Evolutionary conservation across 805 yeast genomes (phyloP), one percentile per base, ranked within the genome.

Genomic region (Barnettozyma populi): DNA sequence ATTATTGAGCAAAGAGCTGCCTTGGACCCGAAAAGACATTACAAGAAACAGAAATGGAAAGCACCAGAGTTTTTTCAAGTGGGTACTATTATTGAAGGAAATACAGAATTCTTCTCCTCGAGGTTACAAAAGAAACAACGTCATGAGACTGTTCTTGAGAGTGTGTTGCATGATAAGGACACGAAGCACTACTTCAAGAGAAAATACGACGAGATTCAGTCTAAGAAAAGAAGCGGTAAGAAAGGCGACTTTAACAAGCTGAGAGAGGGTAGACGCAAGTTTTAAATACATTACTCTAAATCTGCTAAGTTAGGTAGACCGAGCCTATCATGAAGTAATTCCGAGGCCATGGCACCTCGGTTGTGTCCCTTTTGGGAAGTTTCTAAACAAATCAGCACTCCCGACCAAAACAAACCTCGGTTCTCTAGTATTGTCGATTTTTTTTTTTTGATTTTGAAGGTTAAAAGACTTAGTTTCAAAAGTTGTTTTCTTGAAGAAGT

Each of bases 21-120:
- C 9, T 73, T 94, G 52, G 98, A 94, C 63, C 98, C 97, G 7
- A 94, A 94, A 68, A 78, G 97, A 57, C 96, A 89, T 67, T 94
- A 94, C 68, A 89, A 87, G 67, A 88, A 87, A 64, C 94, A 85
- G 50, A 81, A 81, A 52, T 84, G 90, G 85, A 75, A 73, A 43
- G 73, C 75, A 7, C 92, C 95, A 41, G 87, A 86, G 59, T 79
- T 74, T 54, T 90, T 94, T 64, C 94, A 92, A 49, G 78, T 86
- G 57, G 99, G 99, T 14, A 90, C 97, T 0, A 78, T 94, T 34
- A 67, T 90, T 23, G 94, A 86, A 57, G 92, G 90, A 38, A 80
- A 83, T 53, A 74, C 87, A 2, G 97, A 92, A 62, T 88, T 75
- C 65, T 87, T 74, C 68, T 78, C 82, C 35, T 69, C 80, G 5